phyloP scores from a whole-genome alignment of 306 rosid genomes.

The Dryas octopetala region DNA sequence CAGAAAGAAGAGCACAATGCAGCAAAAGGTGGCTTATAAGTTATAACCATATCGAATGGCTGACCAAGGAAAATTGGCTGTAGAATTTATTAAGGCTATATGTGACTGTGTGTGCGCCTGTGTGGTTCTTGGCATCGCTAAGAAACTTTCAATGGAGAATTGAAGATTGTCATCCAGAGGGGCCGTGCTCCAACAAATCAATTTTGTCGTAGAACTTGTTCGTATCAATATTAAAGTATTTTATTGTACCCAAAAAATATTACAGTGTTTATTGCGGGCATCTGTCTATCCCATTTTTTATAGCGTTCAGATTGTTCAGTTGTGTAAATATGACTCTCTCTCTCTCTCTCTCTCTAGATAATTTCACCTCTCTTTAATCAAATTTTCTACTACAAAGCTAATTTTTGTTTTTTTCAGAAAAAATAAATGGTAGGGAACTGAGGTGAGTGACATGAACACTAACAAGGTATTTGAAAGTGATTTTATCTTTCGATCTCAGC shows the following conservation, averaged over 20 bases:
- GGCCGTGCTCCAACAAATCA: conserved; percentile 27
- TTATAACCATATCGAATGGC: conserved; percentile 16
- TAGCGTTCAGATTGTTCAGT: too few relatives aligned
- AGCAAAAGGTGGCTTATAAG: conserved; percentile 24
- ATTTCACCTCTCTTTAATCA: too few relatives aligned
- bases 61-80: background rate
- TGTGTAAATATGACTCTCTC: too few relatives aligned
- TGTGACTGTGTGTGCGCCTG: background rate
- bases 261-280: background rate
- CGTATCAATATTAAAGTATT: background rate
- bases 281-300: background rate
- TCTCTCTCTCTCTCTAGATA: too few relatives aligned
- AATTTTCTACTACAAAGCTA: too few relatives aligned
- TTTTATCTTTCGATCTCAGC: too few relatives aligned
- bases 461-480: too few relatives aligned
- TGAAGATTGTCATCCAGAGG: background rate
- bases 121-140: background rate
- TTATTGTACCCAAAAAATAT: background rate
- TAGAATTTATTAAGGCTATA: conserved; percentile 3
- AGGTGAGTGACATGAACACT: too few relatives aligned
- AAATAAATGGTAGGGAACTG: too few relatives aligned
- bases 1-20: conserved; percentile 30
- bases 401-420: too few relatives aligned
- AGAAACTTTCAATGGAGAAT: conserved; percentile 6
- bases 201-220: conserved; percentile 26